phyloP scores from a whole-genome alignment of 352 stramenopile species.

The Paralagenidium karlingii region DNA sequence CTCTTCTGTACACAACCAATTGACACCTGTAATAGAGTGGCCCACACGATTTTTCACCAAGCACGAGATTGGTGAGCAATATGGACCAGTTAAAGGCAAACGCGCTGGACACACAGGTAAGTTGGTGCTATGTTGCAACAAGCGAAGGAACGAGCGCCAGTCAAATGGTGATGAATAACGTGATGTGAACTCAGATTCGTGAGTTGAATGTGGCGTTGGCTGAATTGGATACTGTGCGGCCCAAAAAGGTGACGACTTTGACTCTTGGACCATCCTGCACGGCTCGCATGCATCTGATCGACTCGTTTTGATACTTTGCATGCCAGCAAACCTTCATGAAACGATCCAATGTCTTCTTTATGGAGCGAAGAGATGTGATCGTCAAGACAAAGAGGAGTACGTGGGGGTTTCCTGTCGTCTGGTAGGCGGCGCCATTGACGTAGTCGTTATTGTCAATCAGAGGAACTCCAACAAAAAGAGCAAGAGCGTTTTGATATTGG shows the following conservation, averaged over 20 bases:
- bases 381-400: constrained; percentile 54
- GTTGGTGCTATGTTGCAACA: background rate
- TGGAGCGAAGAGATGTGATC: constrained; percentile 51
- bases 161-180: background rate
- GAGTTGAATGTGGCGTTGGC: constrained; percentile 59
- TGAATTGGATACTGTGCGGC: constrained; percentile 52
- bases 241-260: constrained; percentile 36
- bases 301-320: no score
- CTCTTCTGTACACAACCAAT: no score
- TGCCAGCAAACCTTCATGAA: constrained; percentile 59
- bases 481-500: no score
- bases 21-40: no score
- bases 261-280: background rate
- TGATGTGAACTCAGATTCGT: constrained; percentile 34
- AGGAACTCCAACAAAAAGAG: no score
- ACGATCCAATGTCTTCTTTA: constrained; percentile 59
- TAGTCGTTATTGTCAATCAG: no score
- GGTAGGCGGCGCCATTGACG: no score
- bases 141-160: background rate
- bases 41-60: no score
- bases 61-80: no score
- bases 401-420: no score
- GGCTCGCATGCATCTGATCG: background rate
- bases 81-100: no score
- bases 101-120: background rate